phyloP scores from a whole-genome alignment of 2,329 filamentous ascomycete genomes.

The Neofusicoccum kwambonambiense region DNA sequence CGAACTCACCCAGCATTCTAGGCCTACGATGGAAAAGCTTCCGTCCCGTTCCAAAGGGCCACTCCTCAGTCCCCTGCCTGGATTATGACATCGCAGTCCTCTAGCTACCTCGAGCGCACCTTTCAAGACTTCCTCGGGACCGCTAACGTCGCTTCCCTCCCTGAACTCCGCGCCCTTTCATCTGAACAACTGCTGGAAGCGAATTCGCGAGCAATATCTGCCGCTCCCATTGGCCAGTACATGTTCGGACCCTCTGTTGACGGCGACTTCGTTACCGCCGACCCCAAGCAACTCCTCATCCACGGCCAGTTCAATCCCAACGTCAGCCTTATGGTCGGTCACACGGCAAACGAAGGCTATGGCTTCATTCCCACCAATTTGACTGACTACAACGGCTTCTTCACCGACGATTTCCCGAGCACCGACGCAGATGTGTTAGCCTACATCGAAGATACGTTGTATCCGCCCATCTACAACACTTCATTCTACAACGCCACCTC shows the following conservation, averaged over 20 bases:
- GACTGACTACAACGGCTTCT: conserved; percentile 26
- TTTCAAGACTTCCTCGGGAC: background rate
- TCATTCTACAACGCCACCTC: conserved; percentile 49
- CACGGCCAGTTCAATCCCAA: conserved; percentile 30
- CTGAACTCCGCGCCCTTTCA: background rate
- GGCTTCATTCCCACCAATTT: conserved; percentile 26
- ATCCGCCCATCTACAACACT: conserved; percentile 42
- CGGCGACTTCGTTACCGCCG: background rate
- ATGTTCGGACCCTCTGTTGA: background rate
- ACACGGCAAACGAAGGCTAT: conserved; percentile 47
- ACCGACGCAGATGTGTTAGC: conserved; percentile 33
- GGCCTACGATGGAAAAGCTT: conserved; percentile 39
- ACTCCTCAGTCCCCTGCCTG: conserved; percentile 43
- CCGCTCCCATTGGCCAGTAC: background rate
- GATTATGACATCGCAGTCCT: conserved; percentile 21
- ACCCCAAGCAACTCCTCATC: background rate
- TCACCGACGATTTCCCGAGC: conserved; percentile 32
- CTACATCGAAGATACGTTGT: conserved; percentile 47
- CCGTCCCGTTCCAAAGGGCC: conserved; percentile 40
- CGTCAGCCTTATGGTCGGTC: conserved; percentile 37
- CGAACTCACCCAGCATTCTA: too few species aligned
- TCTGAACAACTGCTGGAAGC: background rate
- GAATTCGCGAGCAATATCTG: background rate
- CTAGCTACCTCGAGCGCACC: background rate
- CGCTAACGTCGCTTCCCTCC: background rate